A percentile compares a stretch with the other conserved stretches of the same genome.
Evolutionary conservation across 331 rosid genomes (phyloP).

Genomic region (Stylosanthes scabra): DNA sequence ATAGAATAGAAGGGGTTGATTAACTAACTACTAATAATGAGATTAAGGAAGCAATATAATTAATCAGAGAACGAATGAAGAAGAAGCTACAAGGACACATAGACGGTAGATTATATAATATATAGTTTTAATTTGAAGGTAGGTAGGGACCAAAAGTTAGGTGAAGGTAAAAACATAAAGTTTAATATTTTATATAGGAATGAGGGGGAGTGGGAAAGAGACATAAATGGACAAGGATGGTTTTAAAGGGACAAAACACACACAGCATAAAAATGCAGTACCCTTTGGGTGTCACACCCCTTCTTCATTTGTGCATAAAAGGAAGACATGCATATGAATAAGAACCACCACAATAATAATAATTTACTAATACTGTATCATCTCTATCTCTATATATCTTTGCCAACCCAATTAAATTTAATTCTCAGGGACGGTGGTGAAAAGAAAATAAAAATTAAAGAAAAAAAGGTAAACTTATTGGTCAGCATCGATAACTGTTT

Average conservation of each 20-base stretch:
- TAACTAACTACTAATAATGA: too few species aligned
- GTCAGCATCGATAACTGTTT: constrained; percentile 58
- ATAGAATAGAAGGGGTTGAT: neutral
- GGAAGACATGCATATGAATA: constrained; percentile 49
- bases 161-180: constrained; percentile 33
- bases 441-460: too few species aligned
- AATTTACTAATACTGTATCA: constrained; percentile 37
- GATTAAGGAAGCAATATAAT: too few species aligned
- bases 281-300: constrained; percentile 39
- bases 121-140: too few species aligned
- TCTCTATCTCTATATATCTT: neutral
- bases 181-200: neutral
- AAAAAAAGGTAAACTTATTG: constrained; percentile 43
- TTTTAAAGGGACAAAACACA: constrained; percentile 77
- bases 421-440: constrained; percentile 42
- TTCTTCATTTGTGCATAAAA: constrained; percentile 44
- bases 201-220: constrained; percentile 58
- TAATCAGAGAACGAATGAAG: neutral
- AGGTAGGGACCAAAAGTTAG: constrained; percentile 35
- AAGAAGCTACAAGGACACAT: neutral
- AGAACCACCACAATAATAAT: constrained; percentile 6
- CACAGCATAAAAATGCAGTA: constrained; percentile 51
- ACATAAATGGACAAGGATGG: constrained; percentile 65
- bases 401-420: constrained; percentile 23
- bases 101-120: neutral